phyloP scores from a whole-genome alignment of 148 eudicot genomes.

The Hydrangea macrophylla region DNA sequence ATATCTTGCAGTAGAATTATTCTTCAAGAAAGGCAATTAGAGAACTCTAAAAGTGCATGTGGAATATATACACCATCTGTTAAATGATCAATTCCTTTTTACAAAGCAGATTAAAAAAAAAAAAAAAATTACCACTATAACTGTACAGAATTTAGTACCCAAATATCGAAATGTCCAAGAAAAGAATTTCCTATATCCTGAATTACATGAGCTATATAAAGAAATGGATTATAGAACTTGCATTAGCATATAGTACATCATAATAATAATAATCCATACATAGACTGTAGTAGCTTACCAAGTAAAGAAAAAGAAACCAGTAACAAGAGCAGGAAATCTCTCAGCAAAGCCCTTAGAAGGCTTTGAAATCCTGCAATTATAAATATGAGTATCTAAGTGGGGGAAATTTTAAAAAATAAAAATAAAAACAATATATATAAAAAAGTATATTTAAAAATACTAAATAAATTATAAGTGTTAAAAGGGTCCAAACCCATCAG shows the following conservation, averaged over 20 bases:
- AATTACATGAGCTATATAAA: background rate
- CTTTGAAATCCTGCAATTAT: constrained; percentile 28
- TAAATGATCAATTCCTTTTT: too few relatives aligned
- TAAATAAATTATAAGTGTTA: background rate
- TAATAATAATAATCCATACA: background rate
- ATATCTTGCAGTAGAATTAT: background rate
- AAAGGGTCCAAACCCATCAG: constrained; percentile 23
- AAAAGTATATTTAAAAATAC: too few relatives aligned
- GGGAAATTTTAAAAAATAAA: too few relatives aligned
- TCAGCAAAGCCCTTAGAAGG: constrained; percentile 29
- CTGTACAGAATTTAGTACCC: background rate
- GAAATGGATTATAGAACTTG: background rate
- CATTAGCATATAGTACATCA: background rate
- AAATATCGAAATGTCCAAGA: background rate
- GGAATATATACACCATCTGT: too few relatives aligned
- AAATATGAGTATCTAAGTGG: background rate
- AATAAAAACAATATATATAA: background rate
- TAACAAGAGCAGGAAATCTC: constrained; percentile 37
- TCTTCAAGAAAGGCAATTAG: background rate
- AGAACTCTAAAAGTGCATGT: background rate
- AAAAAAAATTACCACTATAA: background rate
- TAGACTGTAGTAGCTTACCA: constrained; percentile 28
- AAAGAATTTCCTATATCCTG: background rate
- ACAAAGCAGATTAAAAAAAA: too few relatives aligned
- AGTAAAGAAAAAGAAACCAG: constrained; percentile 49